Base-by-base conservation (phyloP, 2,329 filamentous ascomycete species). In the Ascosphaera acerosa region DNA sequence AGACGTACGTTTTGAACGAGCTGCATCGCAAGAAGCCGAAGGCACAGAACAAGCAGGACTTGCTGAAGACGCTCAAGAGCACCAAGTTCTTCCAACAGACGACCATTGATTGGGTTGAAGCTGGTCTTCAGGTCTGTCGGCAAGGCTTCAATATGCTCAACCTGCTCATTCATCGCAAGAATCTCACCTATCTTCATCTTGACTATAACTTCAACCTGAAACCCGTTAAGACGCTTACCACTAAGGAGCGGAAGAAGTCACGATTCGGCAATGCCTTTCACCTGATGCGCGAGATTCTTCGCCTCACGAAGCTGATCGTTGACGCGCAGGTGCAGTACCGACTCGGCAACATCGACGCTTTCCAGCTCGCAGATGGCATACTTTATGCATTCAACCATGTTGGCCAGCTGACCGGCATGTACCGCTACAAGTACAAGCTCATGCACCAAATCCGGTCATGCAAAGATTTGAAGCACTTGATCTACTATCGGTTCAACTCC, bases 11-110 rank as follows among this genome's bases (percentile, higher is more conserved):
- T 12, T 63, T 97, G 40, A 97, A 97, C 42, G 84, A 94, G 54
- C 62, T 97, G 29, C 89, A 97, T 54, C 89, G 84, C 58, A 89
- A 82, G 55, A 78, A 76, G 40, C 80, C 84, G 4, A 94, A 97
- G 60, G 78, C 87, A 3, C 73, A 91, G 41, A 91, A 82, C 57
- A 90, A 84, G 49, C 87, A 97, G 46, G 80, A 89, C 44, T 55
- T 97, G 35, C 66, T 94, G 49, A 70, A 70, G 43, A 89, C 80
- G 6, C 55, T 97, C 40, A 94, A 92, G 54, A 72, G 80, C 41
- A 97, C 87, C 30, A 97, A 97, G 47, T 97, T 97, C 58, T 97
- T 97, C 64, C 89, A 97, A 53, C 87, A 94, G 53, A 97, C 87
- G 3, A 91, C 80, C 6, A 94, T 97, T 39, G 87, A 97, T 50